Evolutionary conservation across 805 yeast genomes (phyloP).

Genomic region (Priceomyces castillae): DNA sequence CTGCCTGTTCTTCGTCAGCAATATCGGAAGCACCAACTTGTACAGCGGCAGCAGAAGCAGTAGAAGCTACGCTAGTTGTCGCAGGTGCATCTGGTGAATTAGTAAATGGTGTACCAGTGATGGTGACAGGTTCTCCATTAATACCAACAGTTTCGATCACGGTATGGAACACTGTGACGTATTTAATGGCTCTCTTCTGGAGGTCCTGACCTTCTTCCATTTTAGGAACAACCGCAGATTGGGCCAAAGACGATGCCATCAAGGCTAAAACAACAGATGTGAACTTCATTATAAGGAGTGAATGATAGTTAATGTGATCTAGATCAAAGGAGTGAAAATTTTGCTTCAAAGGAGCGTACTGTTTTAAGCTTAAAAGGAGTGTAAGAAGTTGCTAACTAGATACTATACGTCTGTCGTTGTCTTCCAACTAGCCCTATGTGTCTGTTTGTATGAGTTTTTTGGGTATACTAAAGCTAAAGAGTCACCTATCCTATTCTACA

Average conservation of each 20-base stretch:
- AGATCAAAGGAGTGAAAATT: neutral
- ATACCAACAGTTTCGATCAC: constrained; percentile 9
- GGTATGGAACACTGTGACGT: constrained; percentile 9
- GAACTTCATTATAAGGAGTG: constrained; percentile 14
- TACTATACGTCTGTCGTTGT: neutral
- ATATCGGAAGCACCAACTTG: constrained; percentile 7
- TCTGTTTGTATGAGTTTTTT: neutral
- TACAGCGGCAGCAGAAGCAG: constrained; percentile 9
- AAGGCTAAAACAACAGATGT: constrained; percentile 17
- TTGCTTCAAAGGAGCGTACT: neutral
- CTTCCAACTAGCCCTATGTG: neutral
- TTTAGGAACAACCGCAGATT: constrained; percentile 28
- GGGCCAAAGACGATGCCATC: constrained; percentile 12
- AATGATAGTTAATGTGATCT: neutral
- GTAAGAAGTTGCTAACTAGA: too few relatives aligned
- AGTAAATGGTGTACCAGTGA: constrained; percentile 1
- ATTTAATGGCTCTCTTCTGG: constrained; percentile 1
- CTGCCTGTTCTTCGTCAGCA: constrained; percentile 4
- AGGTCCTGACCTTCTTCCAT: constrained; percentile 7
- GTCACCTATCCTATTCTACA: too few relatives aligned
- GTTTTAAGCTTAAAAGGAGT: neutral
- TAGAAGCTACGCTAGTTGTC: constrained; percentile 7
- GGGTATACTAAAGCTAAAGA: neutral
- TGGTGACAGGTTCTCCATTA: constrained; percentile 1
- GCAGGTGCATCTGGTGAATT: constrained; percentile 6